phyloP scores from a whole-genome alignment of 2,329 filamentous ascomycete species.

The Paraphaeosphaeria minitans region DNA sequence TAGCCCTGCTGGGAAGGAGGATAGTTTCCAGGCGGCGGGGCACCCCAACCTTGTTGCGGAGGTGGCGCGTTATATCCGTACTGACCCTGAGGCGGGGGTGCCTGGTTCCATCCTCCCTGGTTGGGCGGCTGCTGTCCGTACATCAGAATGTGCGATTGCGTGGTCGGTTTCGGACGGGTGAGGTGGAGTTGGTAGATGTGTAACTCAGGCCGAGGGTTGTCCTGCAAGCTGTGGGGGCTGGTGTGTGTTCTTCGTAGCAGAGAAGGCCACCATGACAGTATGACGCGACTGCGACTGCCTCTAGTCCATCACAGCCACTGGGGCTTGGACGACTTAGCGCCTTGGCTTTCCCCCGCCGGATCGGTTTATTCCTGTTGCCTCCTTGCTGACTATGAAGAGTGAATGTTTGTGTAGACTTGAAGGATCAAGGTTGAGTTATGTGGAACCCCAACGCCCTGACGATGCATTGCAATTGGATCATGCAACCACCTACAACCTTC shows the following conservation, averaged over 20 bases:
- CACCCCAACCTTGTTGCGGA: slow-evolving; percentile 8
- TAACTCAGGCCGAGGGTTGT: neutral
- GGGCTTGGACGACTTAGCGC: neutral
- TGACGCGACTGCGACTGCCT: neutral
- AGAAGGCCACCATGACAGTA: neutral
- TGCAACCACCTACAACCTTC: slow-evolving; percentile 34
- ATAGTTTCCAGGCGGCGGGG: slow-evolving; percentile 9
- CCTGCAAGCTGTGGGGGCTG: neutral
- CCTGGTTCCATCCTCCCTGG: slow-evolving; percentile 32
- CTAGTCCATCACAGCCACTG: neutral
- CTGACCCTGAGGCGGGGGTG: slow-evolving; percentile 38
- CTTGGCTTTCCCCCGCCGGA: neutral
- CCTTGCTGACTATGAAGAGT: neutral
- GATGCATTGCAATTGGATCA: slow-evolving; percentile 27
- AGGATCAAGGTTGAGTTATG: neutral
- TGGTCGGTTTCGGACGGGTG: neutral
- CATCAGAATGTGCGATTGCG: neutral
- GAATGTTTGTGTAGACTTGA: neutral
- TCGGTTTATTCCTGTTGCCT: neutral
- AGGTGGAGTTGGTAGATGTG: neutral
- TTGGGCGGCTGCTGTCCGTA: slow-evolving; percentile 18
- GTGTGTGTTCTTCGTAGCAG: neutral
- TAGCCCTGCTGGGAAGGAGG: slow-evolving; percentile 24
- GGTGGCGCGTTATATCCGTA: slow-evolving; percentile 35
- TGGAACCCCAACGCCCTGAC: slow-evolving; percentile 24